Evolutionary conservation across 805 yeast genomes (phyloP), one percentile per base, ranked within the genome.

Genomic region (Suhomyces xylopsoci): DNA sequence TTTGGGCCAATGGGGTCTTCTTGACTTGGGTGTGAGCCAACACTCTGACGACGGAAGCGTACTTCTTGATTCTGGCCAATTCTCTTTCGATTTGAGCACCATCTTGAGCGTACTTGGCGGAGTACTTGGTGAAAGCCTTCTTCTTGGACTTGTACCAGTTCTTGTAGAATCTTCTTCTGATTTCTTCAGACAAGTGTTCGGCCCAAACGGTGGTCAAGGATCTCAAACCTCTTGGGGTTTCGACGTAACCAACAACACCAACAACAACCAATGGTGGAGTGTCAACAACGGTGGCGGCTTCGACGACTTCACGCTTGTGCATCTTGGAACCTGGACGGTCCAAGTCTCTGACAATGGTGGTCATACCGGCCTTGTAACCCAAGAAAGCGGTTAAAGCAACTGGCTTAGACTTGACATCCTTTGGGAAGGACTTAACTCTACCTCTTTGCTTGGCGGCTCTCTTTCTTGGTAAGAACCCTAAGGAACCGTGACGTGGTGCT

Each of bases 131-230:
- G 96, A 94, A 94, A 74, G 99, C 99, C 93, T 92, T 92, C 97
- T 94, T 94, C 93, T 94, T 94, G 69, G 97, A 87, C 87, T 92
- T 92, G 97, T 90, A 94, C 99, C 99, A 94, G 97, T 93, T 94
- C 90, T 92, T 94, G 97, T 94, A 94, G 97, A 94, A 94, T 85
- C 97, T 90, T 87, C 99, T 90, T 89, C 87, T 93, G 81, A 94
- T 85, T 82, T 94, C 99, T 78, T 94, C 99, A 73, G 97, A 88
- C 76, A 94, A 86, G 83, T 94, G 99, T 86, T 94, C 98, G 74
- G 99, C 99, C 99, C 99, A 94, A 77, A 94, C 99, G 74, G 99
- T 94, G 80, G 98, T 90, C 80, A 94, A 87, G 62, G 99, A 90
- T 83, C 99, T 91, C 77, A 94, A 86, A 83, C 99, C 99, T 85